Base-by-base conservation (phyloP, 345 rosid species). In the Syzygium aromaticum region DNA sequence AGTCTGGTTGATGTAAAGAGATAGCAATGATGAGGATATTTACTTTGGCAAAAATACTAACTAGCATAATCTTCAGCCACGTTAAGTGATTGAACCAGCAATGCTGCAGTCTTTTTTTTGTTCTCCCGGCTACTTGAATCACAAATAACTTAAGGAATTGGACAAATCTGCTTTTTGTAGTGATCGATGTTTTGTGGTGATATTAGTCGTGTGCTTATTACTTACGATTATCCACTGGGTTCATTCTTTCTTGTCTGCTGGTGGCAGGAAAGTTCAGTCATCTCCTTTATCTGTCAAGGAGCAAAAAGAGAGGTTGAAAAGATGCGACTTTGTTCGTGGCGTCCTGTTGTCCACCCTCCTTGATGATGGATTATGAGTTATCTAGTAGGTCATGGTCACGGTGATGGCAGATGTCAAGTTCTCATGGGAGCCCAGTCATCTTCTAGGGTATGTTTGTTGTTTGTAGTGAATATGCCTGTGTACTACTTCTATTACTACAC, bases 201-300 rank as follows among this genome's bases (percentile, higher is more conserved):
- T 73, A 43, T 51, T 67, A 10, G 28, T 49, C 16, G 46, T 73
- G 82, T 19, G 49, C 15, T 73, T 73, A 73, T 73, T 21, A 8
- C 21, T 73, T 1, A 73, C 2, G 49, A 38, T 73, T 73, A 19
- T 73, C 27, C 82, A 5, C 84, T 43, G 54, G 25, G 49, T 64
- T 28, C 14, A 30, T 51, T 23, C 54, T 86, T 22, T 61, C 38
- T 43, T 28, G 19, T 23, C 46, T 43, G 38, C 25, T 30, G 54
- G 30, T 88, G 78, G 77, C 95, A 96, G 98, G 91, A 93, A 90
- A 84, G 89, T 52, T 25, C 89, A 86, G 87, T 85, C 93, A 19
- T 27, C 94, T 17, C 95, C 95, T 0, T 89, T 96, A 85, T 95
- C 99, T 2, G 89, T 90, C 25, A 93, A 95, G 93, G 98, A 97